A percentile compares a stretch with the other conserved stretches of the same genome.
Conservation (phyloP, 352 stramenopile species). For the Nothophytophthora sp. region DNA sequence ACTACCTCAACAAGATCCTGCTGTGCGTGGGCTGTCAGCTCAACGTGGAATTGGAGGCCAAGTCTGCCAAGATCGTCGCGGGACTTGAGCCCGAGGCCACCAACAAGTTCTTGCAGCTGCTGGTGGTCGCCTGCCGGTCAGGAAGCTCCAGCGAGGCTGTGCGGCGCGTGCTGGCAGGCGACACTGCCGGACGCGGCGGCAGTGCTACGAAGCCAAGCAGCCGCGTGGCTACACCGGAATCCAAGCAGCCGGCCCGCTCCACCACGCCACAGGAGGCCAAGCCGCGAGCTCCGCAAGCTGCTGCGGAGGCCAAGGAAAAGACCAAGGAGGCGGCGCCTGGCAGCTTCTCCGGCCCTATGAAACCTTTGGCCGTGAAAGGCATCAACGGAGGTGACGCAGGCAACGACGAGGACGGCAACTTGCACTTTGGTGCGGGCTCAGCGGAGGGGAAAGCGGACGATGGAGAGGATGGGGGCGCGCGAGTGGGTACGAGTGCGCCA, state of each 20-base stretch:
- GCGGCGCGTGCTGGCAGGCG: conserved; percentile 64
- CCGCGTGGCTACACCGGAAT: conserved; percentile 55
- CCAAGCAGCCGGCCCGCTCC: conserved; percentile 55
- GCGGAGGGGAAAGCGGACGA: conserved; percentile 35
- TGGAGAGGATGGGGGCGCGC: conserved; percentile 22
- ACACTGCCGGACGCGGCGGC: conserved; percentile 43
- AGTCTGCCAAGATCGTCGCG: conserved; percentile 87
- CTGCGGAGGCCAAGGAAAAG: conserved; percentile 40
- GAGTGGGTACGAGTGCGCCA: conserved; percentile 22
- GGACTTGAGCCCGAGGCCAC: conserved; percentile 94
- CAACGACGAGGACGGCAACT: conserved; percentile 47
- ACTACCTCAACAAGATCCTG: conserved; percentile 91
- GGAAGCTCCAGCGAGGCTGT: conserved; percentile 72
- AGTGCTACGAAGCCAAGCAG: conserved; percentile 40
- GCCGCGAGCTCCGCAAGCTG: conserved; percentile 17
- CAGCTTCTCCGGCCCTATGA: conserved; percentile 59
- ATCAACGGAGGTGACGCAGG: conserved; percentile 21
- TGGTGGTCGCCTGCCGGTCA: conserved; percentile 75
- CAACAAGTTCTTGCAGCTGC: conserved; percentile 93
- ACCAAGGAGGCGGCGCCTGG: conserved; percentile 28
- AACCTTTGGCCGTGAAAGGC: conserved; percentile 49
- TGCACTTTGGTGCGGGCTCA: conserved; percentile 39
- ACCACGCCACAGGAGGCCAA: conserved; percentile 66
- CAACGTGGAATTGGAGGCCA: conserved; percentile 87
- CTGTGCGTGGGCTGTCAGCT: conserved; percentile 89